Conservation (phyloP, 1,139 yeast species). For the Zygosaccharomyces sapae region DNA sequence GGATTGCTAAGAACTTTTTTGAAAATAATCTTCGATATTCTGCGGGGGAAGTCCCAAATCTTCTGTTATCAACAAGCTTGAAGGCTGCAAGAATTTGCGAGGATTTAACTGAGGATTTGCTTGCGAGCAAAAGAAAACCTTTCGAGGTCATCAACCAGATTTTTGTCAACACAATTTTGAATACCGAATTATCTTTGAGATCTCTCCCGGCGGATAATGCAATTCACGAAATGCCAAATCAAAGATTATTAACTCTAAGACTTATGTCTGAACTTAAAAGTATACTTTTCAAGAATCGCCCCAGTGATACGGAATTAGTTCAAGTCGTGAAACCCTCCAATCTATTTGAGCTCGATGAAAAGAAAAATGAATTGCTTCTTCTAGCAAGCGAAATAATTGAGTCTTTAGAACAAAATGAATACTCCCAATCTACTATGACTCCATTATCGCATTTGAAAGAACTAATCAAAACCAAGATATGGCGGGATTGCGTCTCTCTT, state of each 20-base stretch:
- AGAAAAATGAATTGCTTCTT: slow-evolving; percentile 15
- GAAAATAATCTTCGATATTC: not conserved
- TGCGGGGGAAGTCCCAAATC: not conserved
- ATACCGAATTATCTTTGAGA: slow-evolving; percentile 24
- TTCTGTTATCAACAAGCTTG: slow-evolving; percentile 16
- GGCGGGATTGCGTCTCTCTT: slow-evolving; percentile 19
- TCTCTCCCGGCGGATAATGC: slow-evolving; percentile 2
- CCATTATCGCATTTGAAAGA: slow-evolving; percentile 5
- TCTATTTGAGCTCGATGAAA: slow-evolving; percentile 7
- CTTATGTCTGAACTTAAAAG: slow-evolving; percentile 23
- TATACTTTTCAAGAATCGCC: slow-evolving; percentile 3
- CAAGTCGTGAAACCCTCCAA: not conserved
- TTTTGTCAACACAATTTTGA: slow-evolving; percentile 23
- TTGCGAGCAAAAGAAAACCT: slow-evolving; percentile 3
- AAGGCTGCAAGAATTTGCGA: slow-evolving; percentile 23
- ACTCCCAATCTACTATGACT: not conserved
- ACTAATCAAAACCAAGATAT: slow-evolving; percentile 18
- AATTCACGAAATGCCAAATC: slow-evolving; percentile 18
- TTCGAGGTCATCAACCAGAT: slow-evolving; percentile 17
- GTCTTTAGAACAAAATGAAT: not conserved
- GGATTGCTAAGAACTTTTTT: slow-evolving; percentile 13
- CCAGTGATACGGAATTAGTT: not conserved
- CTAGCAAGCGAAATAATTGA: slow-evolving; percentile 5
- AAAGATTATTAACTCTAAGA: slow-evolving; percentile 22
- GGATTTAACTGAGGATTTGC: slow-evolving; percentile 13